These are phyloP conservation scores for Mucor plumbeus DNA, from an alignment of 371 early-diverging fungal species.

Conservation along the genomic window DNA sequence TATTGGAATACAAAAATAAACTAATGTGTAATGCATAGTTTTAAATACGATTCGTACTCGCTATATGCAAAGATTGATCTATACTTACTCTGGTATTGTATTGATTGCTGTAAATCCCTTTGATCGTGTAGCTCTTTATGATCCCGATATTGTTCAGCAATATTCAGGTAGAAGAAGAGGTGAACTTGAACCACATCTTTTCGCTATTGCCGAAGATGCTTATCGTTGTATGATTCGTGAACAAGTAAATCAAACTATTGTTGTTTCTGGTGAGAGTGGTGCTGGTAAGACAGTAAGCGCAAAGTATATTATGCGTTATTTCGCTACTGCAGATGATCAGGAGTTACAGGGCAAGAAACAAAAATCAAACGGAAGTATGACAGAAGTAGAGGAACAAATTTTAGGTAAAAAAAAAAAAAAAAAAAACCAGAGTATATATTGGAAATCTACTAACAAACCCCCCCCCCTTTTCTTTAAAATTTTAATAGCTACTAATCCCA, in stretches of 20 bases:
- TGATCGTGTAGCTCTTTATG: slow-evolving; percentile 85
- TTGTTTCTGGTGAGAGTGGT: slow-evolving; percentile 98
- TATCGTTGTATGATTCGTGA: slow-evolving; percentile 95
- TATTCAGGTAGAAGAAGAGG: slow-evolving; percentile 94
- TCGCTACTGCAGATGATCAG: slow-evolving; percentile 89
- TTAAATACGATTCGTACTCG: slow-evolving; percentile 88
- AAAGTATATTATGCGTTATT: slow-evolving; percentile 97
- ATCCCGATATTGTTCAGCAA: slow-evolving; percentile 80
- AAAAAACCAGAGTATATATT: too few species aligned
- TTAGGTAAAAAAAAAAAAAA: slow-evolving; percentile 40
- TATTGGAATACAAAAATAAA: too few species aligned
- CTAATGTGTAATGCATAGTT: slow-evolving; percentile 45
- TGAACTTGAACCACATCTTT: slow-evolving; percentile 98
- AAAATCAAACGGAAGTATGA: slow-evolving; percentile 61
- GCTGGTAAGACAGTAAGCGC: slow-evolving; percentile 97
- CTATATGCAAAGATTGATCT: slow-evolving; percentile 90
- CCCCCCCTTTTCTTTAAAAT: too few species aligned
- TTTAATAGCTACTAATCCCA: slow-evolving; percentile 86
- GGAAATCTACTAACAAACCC: too few species aligned
- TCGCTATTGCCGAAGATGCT: slow-evolving; percentile 98
- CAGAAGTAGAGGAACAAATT: slow-evolving; percentile 83
- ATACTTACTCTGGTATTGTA: slow-evolving; percentile 99
- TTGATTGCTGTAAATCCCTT: slow-evolving; percentile 99
- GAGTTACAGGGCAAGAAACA: slow-evolving; percentile 47
- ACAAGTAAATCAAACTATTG: slow-evolving; percentile 94